These are phyloP conservation scores for Diplosphaera chodatii DNA, from an alignment of 139 green algal genomes.

Conservation along the genomic window DNA sequence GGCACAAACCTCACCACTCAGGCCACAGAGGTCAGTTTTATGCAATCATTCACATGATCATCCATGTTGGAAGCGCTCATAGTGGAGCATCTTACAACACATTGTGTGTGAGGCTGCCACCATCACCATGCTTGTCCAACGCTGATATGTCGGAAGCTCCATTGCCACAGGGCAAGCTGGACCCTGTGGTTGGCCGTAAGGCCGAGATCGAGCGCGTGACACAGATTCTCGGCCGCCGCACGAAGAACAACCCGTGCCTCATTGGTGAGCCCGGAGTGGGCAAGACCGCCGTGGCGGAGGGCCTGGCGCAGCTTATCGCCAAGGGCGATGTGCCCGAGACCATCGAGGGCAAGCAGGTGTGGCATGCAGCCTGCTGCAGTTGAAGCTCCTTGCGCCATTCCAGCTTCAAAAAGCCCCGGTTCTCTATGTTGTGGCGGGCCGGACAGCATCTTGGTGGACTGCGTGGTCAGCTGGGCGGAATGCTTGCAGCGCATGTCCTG, in stretches of 20 bases:
- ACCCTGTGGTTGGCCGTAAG: constrained; percentile 91
- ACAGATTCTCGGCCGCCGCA: constrained; percentile 96
- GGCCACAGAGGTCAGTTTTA: constrained; percentile 65
- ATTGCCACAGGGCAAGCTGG: constrained; percentile 86
- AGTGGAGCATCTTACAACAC: too few relatives aligned
- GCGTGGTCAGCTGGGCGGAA: too few relatives aligned
- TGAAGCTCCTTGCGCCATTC: too few relatives aligned
- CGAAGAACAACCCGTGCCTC: constrained; percentile 98
- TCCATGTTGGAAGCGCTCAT: too few relatives aligned
- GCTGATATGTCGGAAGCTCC: not conserved
- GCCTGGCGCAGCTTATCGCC: constrained; percentile 92
- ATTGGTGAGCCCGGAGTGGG: constrained; percentile 97
- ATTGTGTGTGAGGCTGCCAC: too few relatives aligned
- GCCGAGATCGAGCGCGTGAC: constrained; percentile 98
- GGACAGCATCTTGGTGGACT: too few relatives aligned
- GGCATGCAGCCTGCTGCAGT: not conserved
- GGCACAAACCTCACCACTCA: constrained; percentile 96
- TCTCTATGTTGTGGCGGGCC: too few relatives aligned
- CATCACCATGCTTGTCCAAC: not conserved
- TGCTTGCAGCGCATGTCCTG: too few relatives aligned
- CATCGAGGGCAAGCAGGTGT: constrained; percentile 97
- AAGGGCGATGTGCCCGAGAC: constrained; percentile 95
- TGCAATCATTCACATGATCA: not conserved
- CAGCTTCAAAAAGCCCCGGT: too few relatives aligned
- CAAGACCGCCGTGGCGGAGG: constrained; percentile 98